Evolutionary conservation across 2,329 filamentous ascomycete genomes (phyloP), one percentile per base, ranked within the genome.

Genomic region (Cercospora citrullina): DNA sequence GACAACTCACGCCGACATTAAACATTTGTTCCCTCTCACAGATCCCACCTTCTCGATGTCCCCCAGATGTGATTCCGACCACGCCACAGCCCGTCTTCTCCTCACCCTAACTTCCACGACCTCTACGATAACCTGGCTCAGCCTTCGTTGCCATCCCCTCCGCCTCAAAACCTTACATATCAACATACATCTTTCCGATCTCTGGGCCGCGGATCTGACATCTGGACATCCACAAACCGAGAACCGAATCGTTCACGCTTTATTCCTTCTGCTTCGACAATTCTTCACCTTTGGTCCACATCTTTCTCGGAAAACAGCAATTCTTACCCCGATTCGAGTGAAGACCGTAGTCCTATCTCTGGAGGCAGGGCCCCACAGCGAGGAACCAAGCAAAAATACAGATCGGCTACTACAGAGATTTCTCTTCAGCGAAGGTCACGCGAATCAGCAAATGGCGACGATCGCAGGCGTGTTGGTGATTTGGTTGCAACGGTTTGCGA

Each of bases 401-500:
- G 48, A 55, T 26, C 23, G 12, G 2, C 48, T 28, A 16, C 6
- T 55, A 4, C 21, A 28, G 10, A 55, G 48, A 23, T 28, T n/a
- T 26, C 53, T 59, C 59, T 26, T 63, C 16, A 42, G 33, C 36
- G 60, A 30, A n/a, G 58, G 59, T 51, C 21, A 51, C 2, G 6
- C 28, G 9, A 39, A 60, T 28, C 60, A 63, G 36, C 21, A 55
- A 28, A 55, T 67, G 18, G 65, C 59, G 5, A 62, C 53, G 4
- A 31, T 67, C 9, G 51, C 59, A 14, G 65, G 65, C 18, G 60
- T 63, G 14, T 61, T 67, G 7, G 48, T 48, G 28, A 59, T 62
- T 10, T 67, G 65, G 65, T 14, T 67, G 33, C 33, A 36, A 8
- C 48, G 65, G 8, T 60, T 67, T 23, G 60, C 39, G 60, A 63